Percentiles rank a stretch among this genome's conserved stretches.
Evolutionary conservation across 768 basidiomycete species (phyloP).

Genomic region (Tephrocybe rancida): DNA sequence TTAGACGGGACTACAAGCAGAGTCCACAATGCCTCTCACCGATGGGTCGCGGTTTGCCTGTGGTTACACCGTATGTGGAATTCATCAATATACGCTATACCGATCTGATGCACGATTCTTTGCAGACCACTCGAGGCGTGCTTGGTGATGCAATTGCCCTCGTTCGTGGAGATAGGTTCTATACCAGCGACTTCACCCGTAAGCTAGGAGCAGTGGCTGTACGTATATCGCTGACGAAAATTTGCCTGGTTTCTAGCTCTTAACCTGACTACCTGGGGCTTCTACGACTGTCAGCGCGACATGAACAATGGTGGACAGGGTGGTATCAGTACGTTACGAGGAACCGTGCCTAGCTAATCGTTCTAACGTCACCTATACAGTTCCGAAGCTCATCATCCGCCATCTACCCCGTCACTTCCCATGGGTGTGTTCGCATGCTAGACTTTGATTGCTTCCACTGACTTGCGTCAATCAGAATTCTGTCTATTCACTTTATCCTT

Average conservation of each 20-base stretch:
- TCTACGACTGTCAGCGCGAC: too few relatives aligned
- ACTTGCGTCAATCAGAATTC: constrained; percentile 9
- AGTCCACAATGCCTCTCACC: too few relatives aligned
- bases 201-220: constrained; percentile 14
- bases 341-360: not conserved
- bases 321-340: constrained; percentile 11
- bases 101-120: not conserved
- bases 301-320: constrained; percentile 30
- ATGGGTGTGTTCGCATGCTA: constrained; percentile 13
- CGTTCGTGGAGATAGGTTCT: too few relatives aligned
- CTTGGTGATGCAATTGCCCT: constrained; percentile 55
- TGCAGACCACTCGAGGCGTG: constrained; percentile 46
- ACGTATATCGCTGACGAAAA: not conserved
- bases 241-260: constrained; percentile 29
- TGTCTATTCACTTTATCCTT: constrained; percentile 18
- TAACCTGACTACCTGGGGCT: constrained; percentile 49
- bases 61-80: constrained; percentile 26
- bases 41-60: constrained; percentile 25
- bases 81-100: not conserved
- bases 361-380: constrained; percentile 3
- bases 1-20: constrained; percentile 28
- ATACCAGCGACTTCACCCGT: too few relatives aligned
- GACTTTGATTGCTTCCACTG: too few relatives aligned
- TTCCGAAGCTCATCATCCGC: constrained; percentile 21
- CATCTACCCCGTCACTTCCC: too few relatives aligned